A percentile compares a stretch with the other conserved stretches of the same genome.
Conservation (phyloP, 1,139 yeast genomes). For the Hansenula lynferdii region DNA sequence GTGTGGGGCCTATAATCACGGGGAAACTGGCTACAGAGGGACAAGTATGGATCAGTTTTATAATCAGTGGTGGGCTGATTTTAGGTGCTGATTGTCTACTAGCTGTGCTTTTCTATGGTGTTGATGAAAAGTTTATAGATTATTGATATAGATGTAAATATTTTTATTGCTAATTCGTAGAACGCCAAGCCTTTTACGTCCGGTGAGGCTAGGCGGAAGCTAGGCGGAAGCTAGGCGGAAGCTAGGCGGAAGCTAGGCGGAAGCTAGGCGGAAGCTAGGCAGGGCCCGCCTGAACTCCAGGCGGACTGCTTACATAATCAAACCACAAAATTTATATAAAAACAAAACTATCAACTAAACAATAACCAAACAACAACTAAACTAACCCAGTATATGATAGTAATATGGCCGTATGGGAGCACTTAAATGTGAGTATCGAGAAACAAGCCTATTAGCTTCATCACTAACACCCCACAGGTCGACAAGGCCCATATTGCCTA, state of each 20-base stretch:
- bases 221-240: too few species aligned
- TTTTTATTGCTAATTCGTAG: too few species aligned
- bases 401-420: slow-evolving; percentile 30
- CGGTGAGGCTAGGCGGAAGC: too few species aligned
- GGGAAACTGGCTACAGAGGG: slow-evolving; percentile 62
- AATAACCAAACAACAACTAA: too few species aligned
- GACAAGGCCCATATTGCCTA: slow-evolving; percentile 81
- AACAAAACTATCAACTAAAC: too few species aligned
- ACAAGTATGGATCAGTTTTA: slow-evolving; percentile 50
- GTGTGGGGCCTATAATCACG: slow-evolving; percentile 76
- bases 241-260: too few species aligned
- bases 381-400: not conserved
- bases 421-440: slow-evolving; percentile 21
- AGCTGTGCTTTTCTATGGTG: slow-evolving; percentile 25
- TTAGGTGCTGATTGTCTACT: slow-evolving; percentile 29
- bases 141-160: not conserved
- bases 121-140: slow-evolving; percentile 22
- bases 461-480: slow-evolving; percentile 23
- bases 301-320: too few species aligned
- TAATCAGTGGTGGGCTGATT: slow-evolving; percentile 55
- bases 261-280: too few species aligned
- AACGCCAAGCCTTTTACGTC: too few species aligned
- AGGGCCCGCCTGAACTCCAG: too few species aligned
- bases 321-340: too few species aligned
- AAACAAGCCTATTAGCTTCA: too few species aligned